phyloP scores from a whole-genome alignment of 495 filamentous ascomycete species.

The Jackrogersella minutella region DNA sequence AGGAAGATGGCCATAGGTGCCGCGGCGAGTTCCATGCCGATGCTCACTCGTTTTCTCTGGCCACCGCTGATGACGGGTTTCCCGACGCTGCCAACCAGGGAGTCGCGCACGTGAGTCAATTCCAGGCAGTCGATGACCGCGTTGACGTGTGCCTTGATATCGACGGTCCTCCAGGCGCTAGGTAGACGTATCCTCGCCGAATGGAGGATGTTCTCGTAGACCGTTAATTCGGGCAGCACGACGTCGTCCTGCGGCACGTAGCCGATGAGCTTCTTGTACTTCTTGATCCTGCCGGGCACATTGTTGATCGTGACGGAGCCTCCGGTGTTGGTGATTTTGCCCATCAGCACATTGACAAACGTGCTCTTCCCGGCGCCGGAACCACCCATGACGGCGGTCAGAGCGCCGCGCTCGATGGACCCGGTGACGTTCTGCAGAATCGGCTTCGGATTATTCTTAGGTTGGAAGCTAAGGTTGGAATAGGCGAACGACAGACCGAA shows the following conservation, averaged over 20 bases:
- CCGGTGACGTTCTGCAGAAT: constrained; percentile 61
- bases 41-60: constrained; percentile 60
- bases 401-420: constrained; percentile 57
- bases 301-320: constrained; percentile 59
- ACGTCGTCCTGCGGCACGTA: constrained; percentile 64
- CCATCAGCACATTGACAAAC: constrained; percentile 64
- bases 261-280: constrained; percentile 63
- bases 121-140: constrained; percentile 56
- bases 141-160: constrained; percentile 54
- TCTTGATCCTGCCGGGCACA: constrained; percentile 53
- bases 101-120: constrained; percentile 53
- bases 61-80: constrained; percentile 59
- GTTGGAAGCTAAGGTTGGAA: constrained; percentile 54
- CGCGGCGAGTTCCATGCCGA: constrained; percentile 67
- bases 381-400: constrained; percentile 61
- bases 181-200: constrained; percentile 61
- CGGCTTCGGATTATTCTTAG: constrained; percentile 50
- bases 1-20: constrained; percentile 72
- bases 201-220: constrained; percentile 62
- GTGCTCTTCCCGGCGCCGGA: constrained; percentile 60
- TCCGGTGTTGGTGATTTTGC: constrained; percentile 53
- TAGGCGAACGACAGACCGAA: constrained; percentile 63
- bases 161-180: constrained; percentile 47
- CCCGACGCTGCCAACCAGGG: constrained; percentile 53
- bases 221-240: constrained; percentile 59